Evolutionary conservation across 441 rosid genomes (phyloP).

Genomic region (Jatropha multifida): DNA sequence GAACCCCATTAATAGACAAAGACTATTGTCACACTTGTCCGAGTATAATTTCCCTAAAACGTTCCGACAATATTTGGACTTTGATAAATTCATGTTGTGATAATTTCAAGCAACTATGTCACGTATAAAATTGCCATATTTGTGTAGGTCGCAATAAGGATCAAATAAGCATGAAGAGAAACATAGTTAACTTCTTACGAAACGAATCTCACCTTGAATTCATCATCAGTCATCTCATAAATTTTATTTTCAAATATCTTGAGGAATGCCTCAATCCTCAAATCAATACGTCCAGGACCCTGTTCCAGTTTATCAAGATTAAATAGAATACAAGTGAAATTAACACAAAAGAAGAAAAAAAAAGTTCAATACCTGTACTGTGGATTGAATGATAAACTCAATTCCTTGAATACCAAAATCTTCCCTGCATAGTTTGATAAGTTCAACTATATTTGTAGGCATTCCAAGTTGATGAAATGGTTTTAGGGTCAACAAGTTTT

Average conservation of each 20-base stretch:
- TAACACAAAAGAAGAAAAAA: neutral
- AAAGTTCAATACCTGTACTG: slow-evolving; percentile 54
- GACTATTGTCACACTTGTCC: no score
- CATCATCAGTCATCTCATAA: slow-evolving; percentile 61
- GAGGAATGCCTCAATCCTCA: slow-evolving; percentile 74
- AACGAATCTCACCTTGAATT: slow-evolving; percentile 62
- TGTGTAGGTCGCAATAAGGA: neutral
- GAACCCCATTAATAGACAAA: no score
- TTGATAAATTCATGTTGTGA: neutral
- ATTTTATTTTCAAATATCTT: slow-evolving; percentile 60
- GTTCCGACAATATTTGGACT: neutral
- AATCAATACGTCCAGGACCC: slow-evolving; percentile 79
- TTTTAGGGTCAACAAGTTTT: neutral
- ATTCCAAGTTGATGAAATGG: slow-evolving; percentile 3
- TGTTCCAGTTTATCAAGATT: slow-evolving; percentile 29
- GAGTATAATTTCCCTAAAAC: neutral
- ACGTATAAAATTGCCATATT: neutral
- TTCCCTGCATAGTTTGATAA: slow-evolving; percentile 37
- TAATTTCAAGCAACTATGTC: neutral
- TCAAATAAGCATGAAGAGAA: neutral
- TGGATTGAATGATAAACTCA: slow-evolving; percentile 72
- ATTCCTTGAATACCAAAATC: slow-evolving; percentile 69
- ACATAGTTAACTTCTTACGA: neutral
- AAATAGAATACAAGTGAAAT: neutral
- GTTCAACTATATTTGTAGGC: slow-evolving; percentile 8